Conservation (phyloP, 768 basidiomycete genomes). For the Rhodosporidiobolus sp. region DNA sequence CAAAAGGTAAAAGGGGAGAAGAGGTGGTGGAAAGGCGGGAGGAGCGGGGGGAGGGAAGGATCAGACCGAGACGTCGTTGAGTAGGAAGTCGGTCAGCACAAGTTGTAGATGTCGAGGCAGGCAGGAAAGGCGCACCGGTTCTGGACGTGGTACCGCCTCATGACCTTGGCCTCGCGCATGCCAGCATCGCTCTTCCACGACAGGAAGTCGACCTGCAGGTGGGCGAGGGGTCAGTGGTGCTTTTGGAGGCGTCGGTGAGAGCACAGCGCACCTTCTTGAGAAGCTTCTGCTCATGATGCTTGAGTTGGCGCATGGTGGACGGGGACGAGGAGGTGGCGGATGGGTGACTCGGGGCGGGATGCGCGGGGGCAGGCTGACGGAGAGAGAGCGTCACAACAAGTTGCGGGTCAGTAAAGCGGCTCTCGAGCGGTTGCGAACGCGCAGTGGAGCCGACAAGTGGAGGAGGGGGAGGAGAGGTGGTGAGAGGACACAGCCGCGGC, state of each 20-base stretch:
- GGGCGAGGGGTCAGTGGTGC: conserved; percentile 50
- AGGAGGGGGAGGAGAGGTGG: too few relatives aligned
- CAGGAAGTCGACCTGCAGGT: conserved; percentile 96
- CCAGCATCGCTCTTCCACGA: conserved; percentile 97
- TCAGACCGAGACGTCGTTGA: conserved; percentile 43
- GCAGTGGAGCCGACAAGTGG: too few relatives aligned
- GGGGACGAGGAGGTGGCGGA: background rate
- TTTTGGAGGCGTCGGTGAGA: background rate
- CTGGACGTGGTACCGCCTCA: conserved; percentile 93
- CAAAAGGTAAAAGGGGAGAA: background rate
- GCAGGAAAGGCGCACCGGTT: conserved; percentile 92
- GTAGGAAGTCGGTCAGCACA: too few relatives aligned
- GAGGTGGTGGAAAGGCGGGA: conserved; percentile 1
- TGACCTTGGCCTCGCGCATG: conserved; percentile 83
- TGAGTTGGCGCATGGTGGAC: conserved; percentile 73
- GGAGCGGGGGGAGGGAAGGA: background rate
- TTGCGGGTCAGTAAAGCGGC: too few relatives aligned
- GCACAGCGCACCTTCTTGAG: conserved; percentile 36
- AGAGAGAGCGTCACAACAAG: background rate
- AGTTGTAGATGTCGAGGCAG: too few relatives aligned
- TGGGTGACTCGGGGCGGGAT: background rate
- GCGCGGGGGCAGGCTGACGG: background rate
- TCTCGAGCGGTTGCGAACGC: too few relatives aligned
- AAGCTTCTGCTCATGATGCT: conserved; percentile 80
- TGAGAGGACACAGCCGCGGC: too few relatives aligned